Evolutionary conservation across 495 filamentous ascomycete genomes (phyloP), one percentile per base, ranked within the genome.

Genomic region (Apiosordaria backusii): DNA sequence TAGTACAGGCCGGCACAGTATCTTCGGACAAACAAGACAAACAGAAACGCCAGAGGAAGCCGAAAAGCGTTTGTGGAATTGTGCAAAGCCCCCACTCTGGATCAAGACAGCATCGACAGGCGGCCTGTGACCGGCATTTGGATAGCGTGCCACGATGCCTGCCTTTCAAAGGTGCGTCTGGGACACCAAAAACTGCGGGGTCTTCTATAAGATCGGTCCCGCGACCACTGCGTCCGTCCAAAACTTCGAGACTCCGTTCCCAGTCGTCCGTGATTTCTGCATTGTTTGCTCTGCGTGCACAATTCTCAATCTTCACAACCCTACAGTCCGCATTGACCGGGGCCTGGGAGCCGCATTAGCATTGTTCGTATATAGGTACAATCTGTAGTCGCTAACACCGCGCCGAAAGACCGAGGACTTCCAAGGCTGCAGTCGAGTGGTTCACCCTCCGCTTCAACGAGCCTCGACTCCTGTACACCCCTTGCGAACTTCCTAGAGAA

Each of bases 111-210:
- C 35, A 45, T 45, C 35, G 35, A 45, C 35, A 45, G 35, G 35
- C 35, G 35, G 35, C 35, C 35, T 45, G 35, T 45, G 59, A 19
- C 59, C 23, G 59, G 26, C 59, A 61, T 61, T 61, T 27, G 23
- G 22, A 13, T 61, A 24, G 59, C 59, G 59, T 19, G 59, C 59
- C 59, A 61, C 59, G 26, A 61, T 61, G 59, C 19, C 10, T 27
- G 21, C 7, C 25, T 10, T 27, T 27, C 27, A 45, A 27, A 61
- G 16, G 59, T 61, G 29, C 19, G 59, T 61, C 3, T 21, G 4
- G 19, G 26, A 18, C 52, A 55, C n/a, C 52, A 23, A 13, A 55
- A 61, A 45, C 59, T 40, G 59, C 59, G 59, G 59, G 59, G 59
- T 60, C 16, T 18, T 60, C 52, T 19, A 55, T 23, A 55, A 55